Evolutionary conservation across 192 early-diverging fungal genomes (phyloP).

Genomic region (Gigaspora rosea): DNA sequence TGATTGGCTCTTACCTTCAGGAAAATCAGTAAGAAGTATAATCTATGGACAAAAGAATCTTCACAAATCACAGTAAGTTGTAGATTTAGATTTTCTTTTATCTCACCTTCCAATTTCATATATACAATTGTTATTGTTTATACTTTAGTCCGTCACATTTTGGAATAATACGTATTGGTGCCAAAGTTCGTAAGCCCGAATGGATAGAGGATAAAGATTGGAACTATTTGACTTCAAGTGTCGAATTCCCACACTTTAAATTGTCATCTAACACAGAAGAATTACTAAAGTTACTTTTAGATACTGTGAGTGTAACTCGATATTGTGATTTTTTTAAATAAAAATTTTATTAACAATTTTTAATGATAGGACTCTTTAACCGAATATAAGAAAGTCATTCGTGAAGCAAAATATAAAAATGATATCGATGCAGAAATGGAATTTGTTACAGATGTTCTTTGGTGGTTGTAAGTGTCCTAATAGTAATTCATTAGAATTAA

Average conservation of each 20-base stretch:
- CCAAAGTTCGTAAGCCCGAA: too few relatives aligned
- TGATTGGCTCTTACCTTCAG: neutral
- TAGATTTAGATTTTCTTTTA: neutral
- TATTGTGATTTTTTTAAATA: neutral
- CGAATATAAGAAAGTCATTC: neutral
- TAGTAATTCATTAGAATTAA: neutral
- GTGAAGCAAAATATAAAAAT: neutral
- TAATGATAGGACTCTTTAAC: slow-evolving; percentile 14
- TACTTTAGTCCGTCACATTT: neutral
- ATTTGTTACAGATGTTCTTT: slow-evolving; percentile 5
- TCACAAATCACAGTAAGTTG: neutral
- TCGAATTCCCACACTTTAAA: neutral
- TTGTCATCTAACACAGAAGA: neutral
- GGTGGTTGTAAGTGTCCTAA: slow-evolving; percentile 16
- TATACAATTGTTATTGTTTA: slow-evolving; percentile 7
- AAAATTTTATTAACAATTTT: slow-evolving; percentile 4
- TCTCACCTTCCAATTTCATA: neutral
- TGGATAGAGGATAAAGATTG: neutral
- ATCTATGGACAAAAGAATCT: neutral
- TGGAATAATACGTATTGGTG: slow-evolving; percentile 1
- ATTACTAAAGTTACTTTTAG: neutral
- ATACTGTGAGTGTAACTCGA: neutral
- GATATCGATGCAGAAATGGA: neutral
- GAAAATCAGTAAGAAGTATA: neutral
- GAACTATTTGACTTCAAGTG: neutral